Base-by-base conservation (phyloP, 2,329 filamentous ascomycete species). In the Anisogramma anomala region DNA sequence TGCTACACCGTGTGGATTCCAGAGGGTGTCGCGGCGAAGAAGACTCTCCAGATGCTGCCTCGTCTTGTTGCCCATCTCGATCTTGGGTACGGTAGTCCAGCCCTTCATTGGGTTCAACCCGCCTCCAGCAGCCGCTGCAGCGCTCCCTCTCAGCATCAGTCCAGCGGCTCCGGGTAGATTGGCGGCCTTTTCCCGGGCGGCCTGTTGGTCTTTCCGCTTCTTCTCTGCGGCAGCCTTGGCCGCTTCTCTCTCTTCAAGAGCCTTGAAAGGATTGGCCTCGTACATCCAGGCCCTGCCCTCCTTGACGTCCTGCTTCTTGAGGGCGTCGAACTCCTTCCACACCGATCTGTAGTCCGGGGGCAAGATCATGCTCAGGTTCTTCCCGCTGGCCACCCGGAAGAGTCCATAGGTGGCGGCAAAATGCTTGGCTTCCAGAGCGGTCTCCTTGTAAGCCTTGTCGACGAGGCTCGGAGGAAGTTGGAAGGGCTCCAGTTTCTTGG, bases 301-400 rank as follows among this genome's bases (percentile, higher is more conserved):
- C 55, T 79, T 82, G 36, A 85, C 67, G 53, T 95, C 89, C 51
- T 79, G 74, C 49, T 76, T 77, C 62, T 95, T 96, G 48, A 96
- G 65, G 3, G 77, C 73, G 48, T 82, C 75, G 51, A 98, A 94
- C 43, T 88, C 79, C 57, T 93, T 94, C 91, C 91, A 98, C 31
- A 95, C 66, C 49, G 84, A 77, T 55, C 81, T 82, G 62, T 95
- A 93, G 45, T 83, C 84, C 0, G 91, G 91, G 18, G 91, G 91
- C 49, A 98, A 71, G 65, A 88, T 89, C 68, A 87, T 93, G 57
- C 94, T 86, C 53, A 95, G 77, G 57, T 96, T 96, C 62, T 88
- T 87, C 79, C 93, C 94, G 56, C 83, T 95, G 60, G 84, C 89
- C 3, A 96, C 84, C 36, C 91, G 75, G 57, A 91, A 96, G 7